A percentile compares a stretch with the other conserved stretches of the same genome.
phyloP scores from a whole-genome alignment of 768 basidiomycete genomes.

The Podaxis pistillaris region DNA sequence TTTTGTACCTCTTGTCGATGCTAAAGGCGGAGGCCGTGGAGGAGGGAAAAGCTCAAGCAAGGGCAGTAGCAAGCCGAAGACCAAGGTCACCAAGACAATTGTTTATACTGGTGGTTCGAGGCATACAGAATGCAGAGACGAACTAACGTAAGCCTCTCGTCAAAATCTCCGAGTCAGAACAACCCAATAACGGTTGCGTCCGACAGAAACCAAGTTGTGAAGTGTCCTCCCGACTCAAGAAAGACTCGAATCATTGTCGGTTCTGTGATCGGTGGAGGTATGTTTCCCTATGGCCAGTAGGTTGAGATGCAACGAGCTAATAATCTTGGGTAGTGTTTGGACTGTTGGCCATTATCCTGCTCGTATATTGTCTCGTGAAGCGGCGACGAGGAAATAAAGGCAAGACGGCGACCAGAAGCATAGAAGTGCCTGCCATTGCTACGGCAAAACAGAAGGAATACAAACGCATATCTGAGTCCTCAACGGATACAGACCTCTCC shows the following conservation, averaged over 20 bases:
- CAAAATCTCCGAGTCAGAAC: constrained; percentile 1
- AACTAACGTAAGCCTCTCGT: background rate
- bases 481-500: background rate
- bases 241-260: constrained; percentile 6
- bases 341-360: background rate
- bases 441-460: background rate
- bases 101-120: background rate
- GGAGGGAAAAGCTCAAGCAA: background rate
- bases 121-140: constrained; percentile 5
- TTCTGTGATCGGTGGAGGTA: constrained; percentile 11
- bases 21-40: constrained; percentile 1
- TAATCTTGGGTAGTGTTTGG: background rate
- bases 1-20: background rate
- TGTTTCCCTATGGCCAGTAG: background rate
- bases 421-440: background rate
- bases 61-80: background rate
- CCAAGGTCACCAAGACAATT: background rate
- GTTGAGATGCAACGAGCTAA: background rate
- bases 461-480: background rate
- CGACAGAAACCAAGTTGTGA: constrained; percentile 3
- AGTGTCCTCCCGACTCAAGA: constrained; percentile 3
- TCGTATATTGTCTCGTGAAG: background rate
- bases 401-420: background rate
- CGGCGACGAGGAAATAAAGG: background rate
- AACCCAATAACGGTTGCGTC: constrained; percentile 3